Conservation (phyloP, 139 green algal genomes). For the Volvox africanus region DNA sequence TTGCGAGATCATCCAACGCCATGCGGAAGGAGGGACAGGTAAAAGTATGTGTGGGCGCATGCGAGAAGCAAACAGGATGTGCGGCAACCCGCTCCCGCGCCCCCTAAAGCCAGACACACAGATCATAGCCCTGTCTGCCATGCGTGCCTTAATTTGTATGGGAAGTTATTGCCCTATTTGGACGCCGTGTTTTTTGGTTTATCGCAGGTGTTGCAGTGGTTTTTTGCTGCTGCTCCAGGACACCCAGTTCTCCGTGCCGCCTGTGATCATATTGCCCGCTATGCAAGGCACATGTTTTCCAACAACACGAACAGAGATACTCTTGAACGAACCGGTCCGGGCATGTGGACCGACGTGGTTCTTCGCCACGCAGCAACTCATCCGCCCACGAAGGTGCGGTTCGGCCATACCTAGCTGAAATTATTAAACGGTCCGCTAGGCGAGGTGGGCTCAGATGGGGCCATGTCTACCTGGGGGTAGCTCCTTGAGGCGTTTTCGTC, state of each 20-base stretch:
- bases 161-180: background rate
- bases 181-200: background rate
- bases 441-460: too few species aligned
- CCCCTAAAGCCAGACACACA: too few species aligned
- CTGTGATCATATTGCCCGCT: slow-evolving; percentile 81
- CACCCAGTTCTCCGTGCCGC: slow-evolving; percentile 85
- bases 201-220: slow-evolving; percentile 78
- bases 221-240: slow-evolving; percentile 87
- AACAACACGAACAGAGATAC: slow-evolving; percentile 83
- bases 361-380: slow-evolving; percentile 69
- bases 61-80: background rate
- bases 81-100: too few species aligned
- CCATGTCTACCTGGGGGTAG: too few species aligned
- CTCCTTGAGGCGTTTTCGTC: too few species aligned
- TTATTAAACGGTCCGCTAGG: too few species aligned
- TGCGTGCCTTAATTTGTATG: background rate
- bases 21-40: background rate
- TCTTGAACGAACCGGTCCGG: slow-evolving; percentile 86
- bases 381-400: slow-evolving; percentile 26
- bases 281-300: slow-evolving; percentile 61
- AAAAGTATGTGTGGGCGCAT: background rate
- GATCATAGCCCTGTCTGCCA: background rate
- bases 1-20: too few species aligned
- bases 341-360: slow-evolving; percentile 87
- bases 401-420: too few species aligned